Evolutionary conservation across 1,139 yeast genomes (phyloP).

Genomic region (Taphrina confusa): DNA sequence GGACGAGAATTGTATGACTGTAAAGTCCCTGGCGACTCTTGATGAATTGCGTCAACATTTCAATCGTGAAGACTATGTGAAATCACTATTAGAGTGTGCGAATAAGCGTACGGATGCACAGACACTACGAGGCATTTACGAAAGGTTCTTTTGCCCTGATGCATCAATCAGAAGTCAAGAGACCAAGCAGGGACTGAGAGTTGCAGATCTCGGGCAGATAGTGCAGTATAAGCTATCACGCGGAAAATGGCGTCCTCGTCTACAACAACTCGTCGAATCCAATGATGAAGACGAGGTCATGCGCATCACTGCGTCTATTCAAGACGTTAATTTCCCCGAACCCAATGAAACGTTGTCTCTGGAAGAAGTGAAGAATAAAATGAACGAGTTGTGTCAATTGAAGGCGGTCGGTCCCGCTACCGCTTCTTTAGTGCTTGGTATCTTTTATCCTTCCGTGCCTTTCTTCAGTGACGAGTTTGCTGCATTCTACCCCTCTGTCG

Average conservation of each 20-base stretch:
- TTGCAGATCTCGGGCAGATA: background rate
- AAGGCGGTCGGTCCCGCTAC: slow-evolving; percentile 32
- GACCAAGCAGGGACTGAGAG: background rate
- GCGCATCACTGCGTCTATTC: background rate
- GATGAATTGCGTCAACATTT: slow-evolving; percentile 1
- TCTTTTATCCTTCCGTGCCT: slow-evolving; percentile 3
- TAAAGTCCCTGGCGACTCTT: background rate
- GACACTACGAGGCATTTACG: background rate
- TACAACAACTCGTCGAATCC: slow-evolving; percentile 4
- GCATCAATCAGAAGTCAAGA: background rate
- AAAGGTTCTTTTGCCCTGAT: background rate
- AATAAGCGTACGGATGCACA: background rate
- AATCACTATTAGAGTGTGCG: background rate
- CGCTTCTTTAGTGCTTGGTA: slow-evolving; percentile 20
- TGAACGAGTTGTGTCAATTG: background rate
- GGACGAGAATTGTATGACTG: too few species aligned
- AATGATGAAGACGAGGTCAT: background rate
- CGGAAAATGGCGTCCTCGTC: slow-evolving; percentile 20
- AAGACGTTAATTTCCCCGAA: background rate
- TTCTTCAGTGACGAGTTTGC: slow-evolving; percentile 30
- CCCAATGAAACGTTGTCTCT: background rate
- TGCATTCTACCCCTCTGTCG: background rate
- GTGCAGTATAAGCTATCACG: slow-evolving; percentile 12
- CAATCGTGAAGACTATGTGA: background rate
- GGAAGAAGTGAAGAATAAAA: background rate